phyloP scores from a whole-genome alignment of 2,329 filamentous ascomycete species.

The Leptosphaerulina australis region DNA sequence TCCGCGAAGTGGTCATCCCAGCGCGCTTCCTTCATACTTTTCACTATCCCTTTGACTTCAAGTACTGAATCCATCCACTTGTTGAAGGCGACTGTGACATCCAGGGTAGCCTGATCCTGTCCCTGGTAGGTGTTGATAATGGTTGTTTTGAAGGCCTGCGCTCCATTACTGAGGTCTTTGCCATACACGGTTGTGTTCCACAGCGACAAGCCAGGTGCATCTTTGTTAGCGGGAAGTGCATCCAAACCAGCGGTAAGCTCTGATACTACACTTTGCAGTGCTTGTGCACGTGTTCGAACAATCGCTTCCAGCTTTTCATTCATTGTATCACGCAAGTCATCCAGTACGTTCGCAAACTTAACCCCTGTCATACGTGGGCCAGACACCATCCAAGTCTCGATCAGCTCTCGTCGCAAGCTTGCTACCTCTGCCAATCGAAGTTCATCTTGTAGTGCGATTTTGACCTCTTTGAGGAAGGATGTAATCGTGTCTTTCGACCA shows the following conservation, averaged over 20 bases:
- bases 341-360: conserved; percentile 70
- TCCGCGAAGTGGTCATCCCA: conserved; percentile 80
- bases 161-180: conserved; percentile 69
- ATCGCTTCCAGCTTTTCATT: conserved; percentile 70
- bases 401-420: conserved; percentile 69
- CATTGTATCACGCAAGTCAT: conserved; percentile 70
- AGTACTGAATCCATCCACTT: conserved; percentile 77
- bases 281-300: conserved; percentile 66
- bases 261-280: conserved; percentile 68
- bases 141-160: conserved; percentile 69
- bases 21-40: conserved; percentile 68
- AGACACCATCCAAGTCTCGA: conserved; percentile 77
- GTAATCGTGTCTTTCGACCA: conserved; percentile 51
- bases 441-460: conserved; percentile 64
- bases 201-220: conserved; percentile 60
- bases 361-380: conserved; percentile 69
- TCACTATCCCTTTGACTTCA: conserved; percentile 67
- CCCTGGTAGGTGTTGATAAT: conserved; percentile 75
- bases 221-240: conserved; percentile 40
- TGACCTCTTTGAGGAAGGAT: conserved; percentile 62
- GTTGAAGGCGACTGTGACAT: conserved; percentile 67
- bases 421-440: conserved; percentile 72
- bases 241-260: conserved; percentile 68
- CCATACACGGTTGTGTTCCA: conserved; percentile 72
- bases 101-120: conserved; percentile 68